Evolutionary conservation across 495 filamentous ascomycete species (phyloP).

Genomic region (Xylaria cubensis): DNA sequence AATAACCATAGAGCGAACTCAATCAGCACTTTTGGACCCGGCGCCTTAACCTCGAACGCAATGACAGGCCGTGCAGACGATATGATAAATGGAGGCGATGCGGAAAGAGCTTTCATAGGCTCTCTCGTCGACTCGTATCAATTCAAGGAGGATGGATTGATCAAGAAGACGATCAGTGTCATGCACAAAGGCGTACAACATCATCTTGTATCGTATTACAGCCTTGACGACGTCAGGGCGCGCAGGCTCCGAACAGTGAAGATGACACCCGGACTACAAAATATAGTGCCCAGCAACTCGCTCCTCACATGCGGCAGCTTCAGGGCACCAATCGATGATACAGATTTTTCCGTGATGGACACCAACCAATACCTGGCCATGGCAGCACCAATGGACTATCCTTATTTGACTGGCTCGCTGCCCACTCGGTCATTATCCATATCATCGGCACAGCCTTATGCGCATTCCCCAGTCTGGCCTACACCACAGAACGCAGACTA

Average conservation of each 20-base stretch:
- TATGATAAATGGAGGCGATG: conserved; percentile 46
- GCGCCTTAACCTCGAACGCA: conserved; percentile 18
- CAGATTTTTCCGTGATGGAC: conserved; percentile 1
- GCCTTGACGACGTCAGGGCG: conserved; percentile 72
- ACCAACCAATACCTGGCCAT: neutral
- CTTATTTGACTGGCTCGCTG: neutral
- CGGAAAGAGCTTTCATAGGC: conserved; percentile 74
- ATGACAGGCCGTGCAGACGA: conserved; percentile 37
- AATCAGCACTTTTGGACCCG: conserved; percentile 38
- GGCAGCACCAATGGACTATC: neutral
- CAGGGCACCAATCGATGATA: conserved; percentile 69
- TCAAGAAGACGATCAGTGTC: conserved; percentile 93
- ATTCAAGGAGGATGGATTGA: conserved; percentile 81
- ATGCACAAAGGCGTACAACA: conserved; percentile 71
- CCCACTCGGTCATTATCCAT: neutral
- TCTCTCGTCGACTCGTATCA: conserved; percentile 86
- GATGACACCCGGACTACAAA: neutral
- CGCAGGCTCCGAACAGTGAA: conserved; percentile 50
- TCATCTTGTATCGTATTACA: conserved; percentile 91
- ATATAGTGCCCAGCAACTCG: conserved; percentile 61
- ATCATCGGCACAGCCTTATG: neutral
- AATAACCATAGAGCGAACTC: conserved; percentile 35
- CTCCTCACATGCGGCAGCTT: conserved; percentile 73
- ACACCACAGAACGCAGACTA: neutral
- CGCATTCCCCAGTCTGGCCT: neutral